Percentiles rank a stretch among this genome's conserved stretches.
Evolutionary conservation across 768 basidiomycete genomes (phyloP).

Genomic region (Scleroderma bovista): DNA sequence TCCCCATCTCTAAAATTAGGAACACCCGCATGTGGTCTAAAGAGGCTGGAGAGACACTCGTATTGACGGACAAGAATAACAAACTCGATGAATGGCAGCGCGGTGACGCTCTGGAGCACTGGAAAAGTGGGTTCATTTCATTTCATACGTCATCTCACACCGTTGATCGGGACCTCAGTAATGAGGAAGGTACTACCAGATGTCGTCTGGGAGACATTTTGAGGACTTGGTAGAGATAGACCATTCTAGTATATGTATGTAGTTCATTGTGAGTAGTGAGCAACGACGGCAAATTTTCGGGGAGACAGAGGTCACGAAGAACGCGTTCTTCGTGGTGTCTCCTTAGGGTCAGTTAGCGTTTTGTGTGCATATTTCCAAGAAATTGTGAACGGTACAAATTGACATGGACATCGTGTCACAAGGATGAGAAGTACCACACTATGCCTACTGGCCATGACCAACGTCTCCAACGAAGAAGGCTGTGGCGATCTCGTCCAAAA

Average conservation of each 20-base stretch:
- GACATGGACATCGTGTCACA: no score
- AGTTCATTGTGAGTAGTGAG: background rate
- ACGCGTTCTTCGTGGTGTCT: no score
- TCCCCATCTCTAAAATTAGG: slow-evolving; percentile 40
- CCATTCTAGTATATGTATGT: no score
- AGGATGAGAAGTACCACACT: no score
- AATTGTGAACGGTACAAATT: no score
- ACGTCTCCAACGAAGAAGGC: no score
- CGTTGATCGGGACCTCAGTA: slow-evolving; percentile 34
- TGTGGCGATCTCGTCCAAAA: no score
- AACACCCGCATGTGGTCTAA: slow-evolving; percentile 13
- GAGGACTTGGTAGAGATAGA: slow-evolving; percentile 16
- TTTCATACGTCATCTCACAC: slow-evolving; percentile 2
- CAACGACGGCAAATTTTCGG: no score
- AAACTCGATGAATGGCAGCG: slow-evolving; percentile 62
- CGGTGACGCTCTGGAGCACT: slow-evolving; percentile 62
- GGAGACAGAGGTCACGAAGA: no score
- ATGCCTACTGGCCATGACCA: no score
- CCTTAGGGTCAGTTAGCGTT: no score
- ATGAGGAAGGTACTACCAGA: slow-evolving; percentile 78
- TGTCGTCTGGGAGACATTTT: slow-evolving; percentile 76
- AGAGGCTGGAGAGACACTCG: slow-evolving; percentile 37
- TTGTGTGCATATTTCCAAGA: no score
- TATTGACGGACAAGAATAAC: slow-evolving; percentile 61
- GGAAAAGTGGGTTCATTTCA: slow-evolving; percentile 52